Conservation (phyloP, 331 rosid species). For the Telfairia occidentalis region DNA sequence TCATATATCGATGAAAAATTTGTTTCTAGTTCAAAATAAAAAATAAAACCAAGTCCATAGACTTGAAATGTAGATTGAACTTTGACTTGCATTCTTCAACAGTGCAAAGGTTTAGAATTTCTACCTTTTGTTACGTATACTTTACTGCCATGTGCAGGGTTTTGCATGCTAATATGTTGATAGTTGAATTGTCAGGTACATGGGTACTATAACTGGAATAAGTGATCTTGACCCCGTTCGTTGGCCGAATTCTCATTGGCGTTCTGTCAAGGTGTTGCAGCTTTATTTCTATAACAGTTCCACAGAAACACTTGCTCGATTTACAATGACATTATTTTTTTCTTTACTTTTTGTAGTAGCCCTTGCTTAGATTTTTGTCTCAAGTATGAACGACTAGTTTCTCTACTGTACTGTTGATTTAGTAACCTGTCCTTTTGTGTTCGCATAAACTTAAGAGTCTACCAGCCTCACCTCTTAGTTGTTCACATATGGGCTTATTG, state of each 20-base stretch:
- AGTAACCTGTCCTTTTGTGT: neutral
- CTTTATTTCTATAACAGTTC: neutral
- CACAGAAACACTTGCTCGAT: neutral
- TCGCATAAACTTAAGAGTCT: neutral
- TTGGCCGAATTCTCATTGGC: conserved; percentile 85
- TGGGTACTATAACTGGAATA: conserved; percentile 88
- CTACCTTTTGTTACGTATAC: neutral
- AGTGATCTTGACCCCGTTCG: conserved; percentile 74
- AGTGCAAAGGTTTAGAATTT: neutral
- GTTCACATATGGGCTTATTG: neutral
- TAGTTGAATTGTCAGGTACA: conserved; percentile 48
- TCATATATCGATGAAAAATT: too few species aligned
- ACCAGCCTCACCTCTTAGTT: neutral
- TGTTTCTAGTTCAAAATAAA: too few species aligned
- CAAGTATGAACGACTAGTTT: neutral
- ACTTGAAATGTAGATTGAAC: neutral
- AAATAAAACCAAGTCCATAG: too few species aligned
- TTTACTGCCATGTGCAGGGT: neutral
- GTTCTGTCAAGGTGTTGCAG: conserved; percentile 60
- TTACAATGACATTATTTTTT: neutral
- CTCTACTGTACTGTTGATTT: neutral
- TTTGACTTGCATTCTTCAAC: neutral
- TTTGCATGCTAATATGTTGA: conserved; percentile 9
- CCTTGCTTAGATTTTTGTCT: neutral
- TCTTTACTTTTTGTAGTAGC: neutral